Evolutionary conservation across 2,329 filamentous ascomycete species (phyloP).

Genomic region (Madurella fahalii): DNA sequence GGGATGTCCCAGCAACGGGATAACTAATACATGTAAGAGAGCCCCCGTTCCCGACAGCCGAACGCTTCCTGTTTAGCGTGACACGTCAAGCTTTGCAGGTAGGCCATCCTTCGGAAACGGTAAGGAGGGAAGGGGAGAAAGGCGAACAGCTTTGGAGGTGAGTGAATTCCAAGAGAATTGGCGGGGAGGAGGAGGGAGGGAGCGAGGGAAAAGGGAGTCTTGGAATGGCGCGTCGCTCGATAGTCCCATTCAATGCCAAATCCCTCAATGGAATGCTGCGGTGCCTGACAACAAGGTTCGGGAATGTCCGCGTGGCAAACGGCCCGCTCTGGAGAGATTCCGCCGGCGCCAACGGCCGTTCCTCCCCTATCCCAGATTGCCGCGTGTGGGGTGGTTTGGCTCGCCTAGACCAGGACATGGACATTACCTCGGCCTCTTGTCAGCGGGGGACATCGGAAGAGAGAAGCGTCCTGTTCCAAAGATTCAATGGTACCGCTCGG

Average conservation of each 20-base stretch:
- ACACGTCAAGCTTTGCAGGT: neutral
- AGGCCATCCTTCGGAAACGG: too few species aligned
- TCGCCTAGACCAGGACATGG: neutral
- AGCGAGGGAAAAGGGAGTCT: neutral
- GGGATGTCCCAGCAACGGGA: too few species aligned
- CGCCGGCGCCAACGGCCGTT: neutral
- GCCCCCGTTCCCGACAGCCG: too few species aligned
- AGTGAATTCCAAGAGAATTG: neutral
- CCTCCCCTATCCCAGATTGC: neutral
- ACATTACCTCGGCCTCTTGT: neutral
- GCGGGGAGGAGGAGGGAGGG: neutral
- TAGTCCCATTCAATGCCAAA: neutral
- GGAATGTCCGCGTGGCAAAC: conserved; percentile 14
- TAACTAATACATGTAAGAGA: neutral
- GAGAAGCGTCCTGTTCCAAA: too few species aligned
- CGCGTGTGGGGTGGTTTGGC: neutral
- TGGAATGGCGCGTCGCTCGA: neutral
- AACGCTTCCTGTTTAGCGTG: neutral
- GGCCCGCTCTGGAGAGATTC: conserved; percentile 4
- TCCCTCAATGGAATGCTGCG: conserved; percentile 6
- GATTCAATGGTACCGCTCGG: too few species aligned
- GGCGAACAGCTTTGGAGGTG: neutral
- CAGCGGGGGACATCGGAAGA: too few species aligned
- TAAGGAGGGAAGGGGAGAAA: neutral
- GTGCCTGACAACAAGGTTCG: conserved; percentile 12